Base-by-base conservation (phyloP, 768 basidiomycete species). In the Heimioporus sp. region DNA sequence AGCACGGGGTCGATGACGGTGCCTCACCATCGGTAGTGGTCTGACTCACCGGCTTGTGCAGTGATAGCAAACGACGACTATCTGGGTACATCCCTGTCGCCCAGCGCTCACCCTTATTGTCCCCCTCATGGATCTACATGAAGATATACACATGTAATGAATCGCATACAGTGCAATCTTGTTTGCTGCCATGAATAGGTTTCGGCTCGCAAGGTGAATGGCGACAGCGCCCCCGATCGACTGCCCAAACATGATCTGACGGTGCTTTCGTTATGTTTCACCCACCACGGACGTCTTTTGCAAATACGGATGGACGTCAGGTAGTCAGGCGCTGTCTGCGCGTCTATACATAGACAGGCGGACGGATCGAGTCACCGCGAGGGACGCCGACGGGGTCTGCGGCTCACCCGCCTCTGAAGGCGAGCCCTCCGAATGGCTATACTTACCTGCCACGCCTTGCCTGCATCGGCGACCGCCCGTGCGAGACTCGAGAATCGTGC, bases 211-310 rank as follows among this genome's bases (percentile, higher is more conserved):
- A 17, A 96, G 84, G 69, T 94, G 87, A 43, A 98, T 88, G 12
- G 90, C 80, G 5, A 98, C 94, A 0, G 94, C 95, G 32, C 96
- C 96, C 15, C 96, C 96, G 38, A 97, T 92, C 10, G 84, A 89
- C 64, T 91, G 88, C 1, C 92, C 90, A 58, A 90, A 93, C 0
- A 92, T 65, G 48, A 92, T 76, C 87, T 87, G 43, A 4, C 32
- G 34, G 15, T 11, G 15, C 12, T 35, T 4, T 11, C 1, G 5
- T 4, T 8, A 7, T 3, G 21, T 28, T 32, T 42, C 9, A 36
- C 81, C 55, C 60, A 93, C 86, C 54, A 95, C 78, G 12, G 80
- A 76, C 3, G 90, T 88, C 45, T 78, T 72, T 28, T 80, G 78
- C 12, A 97, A 76, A 5, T 72, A 61, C 1, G 87, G 82, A 64